Evolutionary conservation across 768 basidiomycete genomes (phyloP).

Genomic region (Tylopilus balloui): DNA sequence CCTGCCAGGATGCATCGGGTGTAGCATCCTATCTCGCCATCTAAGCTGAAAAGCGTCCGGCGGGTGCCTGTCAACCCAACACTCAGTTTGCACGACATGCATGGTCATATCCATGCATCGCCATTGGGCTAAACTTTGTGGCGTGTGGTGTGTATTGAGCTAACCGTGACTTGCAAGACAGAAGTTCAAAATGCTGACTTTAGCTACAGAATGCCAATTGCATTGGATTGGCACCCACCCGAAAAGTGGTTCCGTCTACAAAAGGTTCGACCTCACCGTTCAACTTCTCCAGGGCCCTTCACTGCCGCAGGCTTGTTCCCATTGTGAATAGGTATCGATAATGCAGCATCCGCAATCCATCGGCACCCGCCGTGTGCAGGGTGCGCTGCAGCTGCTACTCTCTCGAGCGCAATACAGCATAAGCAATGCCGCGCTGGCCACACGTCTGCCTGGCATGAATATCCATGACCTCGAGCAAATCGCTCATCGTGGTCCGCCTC

Average conservation of each 20-base stretch:
- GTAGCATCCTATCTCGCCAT: too few species aligned
- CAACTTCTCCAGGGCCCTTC: not conserved
- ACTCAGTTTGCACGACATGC: too few species aligned
- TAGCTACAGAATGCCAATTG: not conserved
- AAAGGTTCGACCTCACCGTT: not conserved
- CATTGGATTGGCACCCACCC: not conserved
- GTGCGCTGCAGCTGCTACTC: slow-evolving; percentile 13
- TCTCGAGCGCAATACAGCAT: slow-evolving; percentile 7
- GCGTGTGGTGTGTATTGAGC: too few species aligned
- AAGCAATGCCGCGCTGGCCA: not conserved
- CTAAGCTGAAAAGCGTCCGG: too few species aligned
- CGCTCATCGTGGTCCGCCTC: slow-evolving; percentile 22
- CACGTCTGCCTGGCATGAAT: slow-evolving; percentile 8
- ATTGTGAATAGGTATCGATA: not conserved
- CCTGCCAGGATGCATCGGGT: too few species aligned
- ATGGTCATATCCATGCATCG: too few species aligned
- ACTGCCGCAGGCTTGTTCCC: not conserved
- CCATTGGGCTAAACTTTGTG: too few species aligned
- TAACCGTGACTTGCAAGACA: too few species aligned
- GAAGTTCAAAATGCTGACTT: not conserved
- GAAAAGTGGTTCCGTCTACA: not conserved
- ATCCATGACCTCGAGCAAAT: slow-evolving; percentile 30
- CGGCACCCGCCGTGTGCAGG: not conserved
- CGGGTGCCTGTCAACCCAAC: too few species aligned
- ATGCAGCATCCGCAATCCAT: slow-evolving; percentile 6